Base-by-base conservation (phyloP, 345 rosid genomes). In the Erucastrum elatum region DNA sequence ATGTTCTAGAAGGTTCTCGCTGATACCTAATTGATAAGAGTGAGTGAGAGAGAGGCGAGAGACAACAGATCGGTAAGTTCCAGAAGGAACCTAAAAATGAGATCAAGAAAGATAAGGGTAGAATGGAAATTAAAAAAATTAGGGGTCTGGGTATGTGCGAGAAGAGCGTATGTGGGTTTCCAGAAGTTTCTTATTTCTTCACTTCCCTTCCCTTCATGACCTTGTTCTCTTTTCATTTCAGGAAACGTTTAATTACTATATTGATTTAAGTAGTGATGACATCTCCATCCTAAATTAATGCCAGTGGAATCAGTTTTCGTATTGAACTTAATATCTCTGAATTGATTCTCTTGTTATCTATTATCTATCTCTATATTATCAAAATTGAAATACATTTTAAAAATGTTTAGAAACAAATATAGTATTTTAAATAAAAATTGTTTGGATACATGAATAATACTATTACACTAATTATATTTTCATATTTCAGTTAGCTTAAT, bases 1-100 rank as follows among this genome's bases (percentile, higher is more conserved):
- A 63, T 71, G 74, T 74, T 93, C 98, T 90, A 93, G 98, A 95
- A 95, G 82, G 84, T 93, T 94, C 97, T 35, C 74, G 82, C 78
- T 76, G 80, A 80, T 35, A 89, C 75, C 68, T 69, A 82, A 76
- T 79, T 79, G 86, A 86, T 84, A 83, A 87, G 82, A 81, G 53
- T 13, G 64, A 62, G 27, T 30, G 33, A 64, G 68, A 72, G 67
- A 65, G 77, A 64, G 71, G 70, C 0, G 74, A 73, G 64, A 69
- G 83, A 75, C 74, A 77, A 70, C 71, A 81, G 72, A 75, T 75
- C 72, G 63, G 67, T 21, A 85, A 70, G 80, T 81, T 84, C 84
- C 79, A 81, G 84, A 87, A 85, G 84, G 77, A 77, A 61, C 70
- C 15, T 0, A 55, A 75, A 65, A 56, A 37, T 13, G 10, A 26